Conservation (phyloP, 2,329 filamentous ascomycete genomes). For the Ciborinia camelliae region DNA sequence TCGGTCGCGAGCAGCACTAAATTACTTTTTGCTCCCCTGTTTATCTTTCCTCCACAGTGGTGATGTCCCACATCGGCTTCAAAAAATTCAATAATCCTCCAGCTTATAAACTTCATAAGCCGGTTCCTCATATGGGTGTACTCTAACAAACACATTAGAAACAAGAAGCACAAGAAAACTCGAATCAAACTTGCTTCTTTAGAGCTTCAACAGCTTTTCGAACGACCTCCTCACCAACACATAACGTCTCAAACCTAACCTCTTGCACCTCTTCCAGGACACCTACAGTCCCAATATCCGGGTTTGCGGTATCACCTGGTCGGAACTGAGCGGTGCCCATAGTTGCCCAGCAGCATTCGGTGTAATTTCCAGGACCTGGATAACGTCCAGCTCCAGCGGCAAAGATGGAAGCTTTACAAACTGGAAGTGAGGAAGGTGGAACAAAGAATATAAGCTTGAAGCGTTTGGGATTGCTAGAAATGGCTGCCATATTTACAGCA, state of each 20-base stretch:
- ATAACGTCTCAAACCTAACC: constrained; percentile 59
- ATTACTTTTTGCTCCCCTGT: neutral
- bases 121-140: constrained; percentile 52
- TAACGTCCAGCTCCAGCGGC: constrained; percentile 52
- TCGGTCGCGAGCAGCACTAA: neutral
- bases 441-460: constrained; percentile 50
- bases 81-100: constrained; percentile 40
- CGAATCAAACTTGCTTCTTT: constrained; percentile 52
- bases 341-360: constrained; percentile 50
- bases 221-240: constrained; percentile 54
- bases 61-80: neutral
- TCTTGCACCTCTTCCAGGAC: constrained; percentile 58
- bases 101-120: constrained; percentile 49
- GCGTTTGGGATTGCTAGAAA: no score
- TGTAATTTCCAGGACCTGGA: constrained; percentile 48
- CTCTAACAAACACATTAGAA: constrained; percentile 27
- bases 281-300: constrained; percentile 57
- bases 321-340: constrained; percentile 63
- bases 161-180: constrained; percentile 9
- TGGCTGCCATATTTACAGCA: neutral
- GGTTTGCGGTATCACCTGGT: constrained; percentile 58
- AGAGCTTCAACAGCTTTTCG: constrained; percentile 58
- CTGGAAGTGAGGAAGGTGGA: constrained; percentile 42
- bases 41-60: neutral
- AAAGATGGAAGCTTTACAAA: constrained; percentile 54